phyloP scores from a whole-genome alignment of 2,329 filamentous ascomycete species.

The Gremmenia infestans region DNA sequence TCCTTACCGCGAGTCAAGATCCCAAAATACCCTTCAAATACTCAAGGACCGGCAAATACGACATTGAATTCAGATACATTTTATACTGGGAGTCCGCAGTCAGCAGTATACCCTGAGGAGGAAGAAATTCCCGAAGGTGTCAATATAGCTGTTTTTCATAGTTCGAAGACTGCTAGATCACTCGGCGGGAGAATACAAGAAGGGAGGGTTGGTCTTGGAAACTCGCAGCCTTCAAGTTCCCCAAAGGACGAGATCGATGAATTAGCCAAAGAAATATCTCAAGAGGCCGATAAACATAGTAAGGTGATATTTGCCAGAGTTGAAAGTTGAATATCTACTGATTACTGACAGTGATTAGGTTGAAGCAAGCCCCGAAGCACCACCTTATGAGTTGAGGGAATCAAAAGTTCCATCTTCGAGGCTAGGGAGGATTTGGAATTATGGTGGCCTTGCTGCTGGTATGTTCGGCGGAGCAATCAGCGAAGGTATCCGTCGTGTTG shows the following conservation, averaged over 20 bases:
- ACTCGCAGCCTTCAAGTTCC: constrained; percentile 15
- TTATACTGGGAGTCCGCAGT: constrained; percentile 27
- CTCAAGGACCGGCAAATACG: constrained; percentile 16
- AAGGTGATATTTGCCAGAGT: constrained; percentile 24
- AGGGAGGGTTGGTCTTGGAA: constrained; percentile 22
- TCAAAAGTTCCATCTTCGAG: constrained; percentile 87
- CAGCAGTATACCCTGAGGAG: constrained; percentile 15
- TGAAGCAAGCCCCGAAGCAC: constrained; percentile 19
- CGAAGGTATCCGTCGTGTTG: constrained; percentile 75
- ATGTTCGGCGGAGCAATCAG: constrained; percentile 92
- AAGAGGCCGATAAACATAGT: constrained; percentile 35
- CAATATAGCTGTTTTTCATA: constrained; percentile 58
- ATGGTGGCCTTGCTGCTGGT: constrained; percentile 84
- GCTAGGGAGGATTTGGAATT: constrained; percentile 88
- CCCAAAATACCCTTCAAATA: constrained; percentile 43
- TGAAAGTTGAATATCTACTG: constrained; percentile 30
- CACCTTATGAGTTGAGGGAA: constrained; percentile 69
- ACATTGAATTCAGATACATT: constrained; percentile 28
- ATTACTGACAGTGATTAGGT: constrained; percentile 40
- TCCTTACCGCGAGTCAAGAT: constrained; percentile 51
- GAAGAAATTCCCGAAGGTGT: constrained; percentile 51
- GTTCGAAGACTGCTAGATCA: constrained; percentile 50
- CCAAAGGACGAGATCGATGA: constrained; percentile 37
- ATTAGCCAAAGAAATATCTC: constrained; percentile 40
- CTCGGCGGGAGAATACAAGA: constrained; percentile 41